Conservation (phyloP, 2,329 filamentous ascomycete species). For the Aspergillus chevalieri region DNA sequence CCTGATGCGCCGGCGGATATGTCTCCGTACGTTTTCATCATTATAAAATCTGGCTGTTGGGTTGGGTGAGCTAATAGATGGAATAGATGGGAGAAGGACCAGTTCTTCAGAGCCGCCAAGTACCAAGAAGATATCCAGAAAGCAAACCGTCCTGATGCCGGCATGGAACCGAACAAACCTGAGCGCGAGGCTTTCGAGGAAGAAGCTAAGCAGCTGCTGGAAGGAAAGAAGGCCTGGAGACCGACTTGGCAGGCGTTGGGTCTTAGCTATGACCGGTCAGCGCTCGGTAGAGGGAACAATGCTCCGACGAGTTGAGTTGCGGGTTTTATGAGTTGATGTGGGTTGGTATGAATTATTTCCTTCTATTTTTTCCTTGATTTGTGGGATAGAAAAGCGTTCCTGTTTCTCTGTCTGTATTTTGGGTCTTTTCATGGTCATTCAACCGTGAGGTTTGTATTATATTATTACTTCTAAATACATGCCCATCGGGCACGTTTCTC, state of each 20-base stretch:
- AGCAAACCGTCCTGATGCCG: conserved; percentile 27
- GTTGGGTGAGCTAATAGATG: conserved; percentile 8
- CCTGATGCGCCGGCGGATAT: conserved; percentile 62
- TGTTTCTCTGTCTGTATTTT: too few relatives aligned
- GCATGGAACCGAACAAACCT: conserved; percentile 29
- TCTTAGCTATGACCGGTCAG: conserved; percentile 30
- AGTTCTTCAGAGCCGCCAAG: conserved; percentile 50
- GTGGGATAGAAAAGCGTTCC: too few relatives aligned
- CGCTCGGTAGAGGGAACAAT: conserved; percentile 12
- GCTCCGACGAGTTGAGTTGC: conserved; percentile 5
- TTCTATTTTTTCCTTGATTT: too few relatives aligned
- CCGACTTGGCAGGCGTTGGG: conserved; percentile 43
- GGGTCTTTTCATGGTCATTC: too few relatives aligned
- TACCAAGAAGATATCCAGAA: conserved; percentile 39
- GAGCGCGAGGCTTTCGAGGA: conserved; percentile 46
- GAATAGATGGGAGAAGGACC: conserved; percentile 56
- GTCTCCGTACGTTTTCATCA: conserved; percentile 44
- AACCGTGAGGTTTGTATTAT: too few relatives aligned
- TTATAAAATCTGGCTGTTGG: background rate
- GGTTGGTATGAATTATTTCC: too few relatives aligned
- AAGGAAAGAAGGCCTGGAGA: conserved; percentile 57
- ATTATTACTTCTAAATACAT: too few relatives aligned
- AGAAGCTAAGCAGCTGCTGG: conserved; percentile 59
- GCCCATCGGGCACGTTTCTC: too few relatives aligned
- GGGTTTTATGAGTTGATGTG: too few relatives aligned